A percentile compares a stretch with the other conserved stretches of the same genome.
phyloP scores from a whole-genome alignment of 768 basidiomycete genomes.

The Gymnopilus dilepis region DNA sequence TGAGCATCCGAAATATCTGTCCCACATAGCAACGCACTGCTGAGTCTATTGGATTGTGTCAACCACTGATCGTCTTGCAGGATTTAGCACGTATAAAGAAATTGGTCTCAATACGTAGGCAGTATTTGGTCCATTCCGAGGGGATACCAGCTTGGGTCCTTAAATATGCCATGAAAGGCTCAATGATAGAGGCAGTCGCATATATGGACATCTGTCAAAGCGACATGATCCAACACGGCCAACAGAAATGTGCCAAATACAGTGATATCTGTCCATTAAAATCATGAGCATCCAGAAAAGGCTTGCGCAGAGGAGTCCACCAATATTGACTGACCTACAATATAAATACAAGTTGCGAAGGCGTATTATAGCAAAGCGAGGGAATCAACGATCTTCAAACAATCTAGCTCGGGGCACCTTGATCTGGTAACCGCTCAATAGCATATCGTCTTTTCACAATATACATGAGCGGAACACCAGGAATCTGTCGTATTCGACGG shows the following conservation, averaged over 20 bases:
- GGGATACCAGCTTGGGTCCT: background rate
- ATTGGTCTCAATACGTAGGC: background rate
- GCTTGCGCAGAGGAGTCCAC: background rate
- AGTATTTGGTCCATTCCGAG: background rate
- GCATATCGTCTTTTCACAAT: slow-evolving; percentile 92
- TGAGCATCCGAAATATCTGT: background rate
- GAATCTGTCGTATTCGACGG: slow-evolving; percentile 88
- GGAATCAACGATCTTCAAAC: background rate
- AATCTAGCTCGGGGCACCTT: slow-evolving; percentile 73
- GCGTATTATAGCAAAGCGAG: slow-evolving; percentile 10
- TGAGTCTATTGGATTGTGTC: too few relatives aligned
- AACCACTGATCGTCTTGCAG: background rate
- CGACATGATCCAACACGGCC: background rate
- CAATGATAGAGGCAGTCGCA: background rate
- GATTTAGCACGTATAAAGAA: background rate
- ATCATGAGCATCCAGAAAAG: background rate
- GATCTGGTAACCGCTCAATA: slow-evolving; percentile 94
- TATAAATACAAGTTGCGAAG: slow-evolving; percentile 19
- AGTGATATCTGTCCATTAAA: background rate
- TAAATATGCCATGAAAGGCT: background rate
- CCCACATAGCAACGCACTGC: too few relatives aligned
- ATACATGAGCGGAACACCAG: slow-evolving; percentile 96
- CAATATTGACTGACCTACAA: slow-evolving; percentile 6
- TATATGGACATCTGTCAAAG: background rate
- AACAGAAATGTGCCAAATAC: background rate